Evolutionary conservation across 2,329 filamentous ascomycete genomes (phyloP), one percentile per base, ranked within the genome.

Genomic region (Basipetospora chlamydospora): DNA sequence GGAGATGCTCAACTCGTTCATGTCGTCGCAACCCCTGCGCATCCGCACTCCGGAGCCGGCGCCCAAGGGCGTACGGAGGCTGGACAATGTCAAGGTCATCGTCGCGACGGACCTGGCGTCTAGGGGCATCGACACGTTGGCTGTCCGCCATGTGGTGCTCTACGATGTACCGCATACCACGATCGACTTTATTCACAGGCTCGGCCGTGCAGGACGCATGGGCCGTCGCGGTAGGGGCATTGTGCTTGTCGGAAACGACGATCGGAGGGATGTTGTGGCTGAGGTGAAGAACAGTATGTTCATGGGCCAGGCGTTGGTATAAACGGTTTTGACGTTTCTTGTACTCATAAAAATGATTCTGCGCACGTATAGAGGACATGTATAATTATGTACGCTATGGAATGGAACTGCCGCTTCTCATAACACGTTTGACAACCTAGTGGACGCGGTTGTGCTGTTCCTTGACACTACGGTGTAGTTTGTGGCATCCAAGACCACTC

Each of bases 91-190:
- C 30, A 92, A 86, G 56, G 88, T 94, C 9, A 73, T 98, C 26
- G 88, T 98, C 3, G 90, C 86, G 10, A 98, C 90, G 0, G 90
- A 98, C 56, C 61, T 98, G 40, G 85, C 84, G 4, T 94, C 86
- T 5, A 66, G 90, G 46, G 90, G 90, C 43, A 94, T 98, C 48
- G 90, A 98, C 56, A 98, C 90, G 0, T 60, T 95, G 21, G 80
- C 84, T 13, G 88, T 96, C 13, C 73, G 83, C 39, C 84, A 93
- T 46, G 90, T 98, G 36, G 79, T 98, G 38, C 61, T 98, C 18
- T 96, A 94, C 56, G 86, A 98, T 53, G 88, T 98, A n/a, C 90
- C 90, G 4, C 88, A 96, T 53, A 93, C 84, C 0, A 93, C 86
- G 0, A 92, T 98, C 41, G 92, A 98, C 57, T 98, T 98, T 50